phyloP scores from a whole-genome alignment of 2,329 filamentous ascomycete species.

The Trichophyton benhamiae region DNA sequence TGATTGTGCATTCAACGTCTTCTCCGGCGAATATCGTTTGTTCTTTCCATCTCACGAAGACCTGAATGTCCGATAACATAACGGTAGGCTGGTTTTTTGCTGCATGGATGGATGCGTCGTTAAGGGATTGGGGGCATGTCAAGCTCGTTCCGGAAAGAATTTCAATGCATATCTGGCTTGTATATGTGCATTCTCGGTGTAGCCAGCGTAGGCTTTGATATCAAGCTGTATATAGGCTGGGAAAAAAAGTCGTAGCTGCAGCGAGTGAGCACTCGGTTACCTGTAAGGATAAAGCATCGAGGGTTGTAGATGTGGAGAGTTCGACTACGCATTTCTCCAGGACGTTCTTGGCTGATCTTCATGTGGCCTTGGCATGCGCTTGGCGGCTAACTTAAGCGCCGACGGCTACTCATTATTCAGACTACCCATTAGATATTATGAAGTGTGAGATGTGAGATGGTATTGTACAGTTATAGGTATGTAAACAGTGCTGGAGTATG shows the following conservation, averaged over 20 bases:
- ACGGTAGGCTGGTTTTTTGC: slow-evolving; percentile 4
- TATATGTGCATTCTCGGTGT: not conserved
- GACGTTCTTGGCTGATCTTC: slow-evolving; percentile 3
- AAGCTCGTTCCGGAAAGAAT: slow-evolving; percentile 3
- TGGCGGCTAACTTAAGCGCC: not conserved
- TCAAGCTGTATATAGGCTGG: not conserved
- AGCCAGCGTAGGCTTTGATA: not conserved
- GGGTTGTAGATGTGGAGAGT: not conserved
- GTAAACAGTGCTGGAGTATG: not conserved
- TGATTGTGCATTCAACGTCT: slow-evolving; percentile 89
- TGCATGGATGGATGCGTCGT: slow-evolving; percentile 4
- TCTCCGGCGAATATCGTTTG: slow-evolving; percentile 93
- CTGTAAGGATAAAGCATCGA: not conserved
- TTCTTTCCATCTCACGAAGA: slow-evolving; percentile 90
- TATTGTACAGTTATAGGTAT: not conserved
- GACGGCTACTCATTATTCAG: not conserved
- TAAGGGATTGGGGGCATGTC: not conserved
- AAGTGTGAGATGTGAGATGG: not conserved
- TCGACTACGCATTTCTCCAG: not conserved
- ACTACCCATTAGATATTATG: not conserved
- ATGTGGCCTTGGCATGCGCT: slow-evolving; percentile 1
- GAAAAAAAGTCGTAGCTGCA: not conserved
- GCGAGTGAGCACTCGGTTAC: not conserved
- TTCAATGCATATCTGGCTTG: not conserved
- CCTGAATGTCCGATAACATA: slow-evolving; percentile 63